Conservation (phyloP, 345 rosid genomes). For the Salix purpurea region DNA sequence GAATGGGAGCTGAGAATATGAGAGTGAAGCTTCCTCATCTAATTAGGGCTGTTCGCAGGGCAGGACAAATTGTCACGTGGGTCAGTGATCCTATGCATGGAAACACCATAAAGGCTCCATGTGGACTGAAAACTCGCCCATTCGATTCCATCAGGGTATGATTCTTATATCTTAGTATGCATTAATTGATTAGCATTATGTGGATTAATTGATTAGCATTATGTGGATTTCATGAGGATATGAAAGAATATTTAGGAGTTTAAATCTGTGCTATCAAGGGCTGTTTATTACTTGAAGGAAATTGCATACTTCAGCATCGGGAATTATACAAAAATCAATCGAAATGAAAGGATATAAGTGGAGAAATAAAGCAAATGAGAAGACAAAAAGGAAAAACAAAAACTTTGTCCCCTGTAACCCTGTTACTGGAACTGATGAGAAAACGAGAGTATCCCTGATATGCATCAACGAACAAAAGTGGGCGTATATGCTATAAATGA, state of each 20-base stretch:
- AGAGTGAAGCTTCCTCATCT: constrained; percentile 90
- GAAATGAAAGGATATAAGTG: too few species aligned
- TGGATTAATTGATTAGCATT: background rate
- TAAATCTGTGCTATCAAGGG: background rate
- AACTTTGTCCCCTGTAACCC: too few species aligned
- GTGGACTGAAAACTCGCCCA: constrained; percentile 91
- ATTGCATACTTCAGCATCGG: background rate
- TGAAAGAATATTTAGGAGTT: background rate
- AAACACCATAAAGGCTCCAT: constrained; percentile 95
- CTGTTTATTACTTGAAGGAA: background rate
- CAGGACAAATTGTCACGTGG: constrained; percentile 89
- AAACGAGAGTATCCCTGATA: background rate
- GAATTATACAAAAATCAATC: background rate
- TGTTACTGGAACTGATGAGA: too few species aligned
- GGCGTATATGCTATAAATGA: background rate
- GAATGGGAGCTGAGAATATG: constrained; percentile 98
- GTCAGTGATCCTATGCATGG: constrained; percentile 98
- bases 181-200: background rate
- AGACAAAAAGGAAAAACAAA: too few species aligned
- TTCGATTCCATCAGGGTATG: constrained; percentile 63
- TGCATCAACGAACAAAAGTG: background rate
- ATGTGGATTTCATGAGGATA: background rate
- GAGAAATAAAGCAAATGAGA: background rate
- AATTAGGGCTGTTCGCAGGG: constrained; percentile 68
- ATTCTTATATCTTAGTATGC: background rate